Conservation (phyloP, 1,284 basidiomycete species). For the Boletellus sp. region DNA sequence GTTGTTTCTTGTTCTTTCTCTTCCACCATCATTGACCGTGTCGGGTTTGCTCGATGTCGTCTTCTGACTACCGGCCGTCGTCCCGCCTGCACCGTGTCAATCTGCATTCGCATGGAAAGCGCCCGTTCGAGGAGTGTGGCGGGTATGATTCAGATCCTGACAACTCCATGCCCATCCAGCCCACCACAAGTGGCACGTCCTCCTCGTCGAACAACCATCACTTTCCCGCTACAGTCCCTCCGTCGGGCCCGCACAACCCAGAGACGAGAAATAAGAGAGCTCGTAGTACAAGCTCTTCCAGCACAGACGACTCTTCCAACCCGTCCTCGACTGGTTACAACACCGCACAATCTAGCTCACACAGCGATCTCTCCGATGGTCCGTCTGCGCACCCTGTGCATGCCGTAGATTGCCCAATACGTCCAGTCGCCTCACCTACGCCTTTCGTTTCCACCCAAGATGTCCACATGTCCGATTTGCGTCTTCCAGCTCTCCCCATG, state of each 20-base stretch:
- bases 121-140: constrained; percentile 32
- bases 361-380: constrained; percentile 28
- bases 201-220: constrained; percentile 18
- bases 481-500: constrained; percentile 21
- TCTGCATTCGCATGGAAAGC: constrained; percentile 29
- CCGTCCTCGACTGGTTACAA: constrained; percentile 32
- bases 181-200: constrained; percentile 29
- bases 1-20: constrained; percentile 1
- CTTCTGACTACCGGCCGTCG: constrained; percentile 21
- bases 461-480: constrained; percentile 46
- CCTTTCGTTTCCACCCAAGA: constrained; percentile 33
- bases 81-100: constrained; percentile 26
- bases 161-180: constrained; percentile 27
- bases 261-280: constrained; percentile 31
- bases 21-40: constrained; percentile 19
- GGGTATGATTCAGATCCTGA: constrained; percentile 33
- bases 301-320: constrained; percentile 24
- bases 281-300: constrained; percentile 31
- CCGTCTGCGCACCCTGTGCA: constrained; percentile 10
- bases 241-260: constrained; percentile 4
- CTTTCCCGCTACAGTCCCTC: constrained; percentile 15
- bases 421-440: constrained; percentile 10
- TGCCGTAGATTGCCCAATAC: constrained; percentile 16
- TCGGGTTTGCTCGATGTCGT: constrained; percentile 22
- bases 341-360: constrained; percentile 33